These are phyloP conservation scores for Obelidium mucronatum DNA, from an alignment of 192 early-diverging fungal species.

Conservation along the genomic window DNA sequence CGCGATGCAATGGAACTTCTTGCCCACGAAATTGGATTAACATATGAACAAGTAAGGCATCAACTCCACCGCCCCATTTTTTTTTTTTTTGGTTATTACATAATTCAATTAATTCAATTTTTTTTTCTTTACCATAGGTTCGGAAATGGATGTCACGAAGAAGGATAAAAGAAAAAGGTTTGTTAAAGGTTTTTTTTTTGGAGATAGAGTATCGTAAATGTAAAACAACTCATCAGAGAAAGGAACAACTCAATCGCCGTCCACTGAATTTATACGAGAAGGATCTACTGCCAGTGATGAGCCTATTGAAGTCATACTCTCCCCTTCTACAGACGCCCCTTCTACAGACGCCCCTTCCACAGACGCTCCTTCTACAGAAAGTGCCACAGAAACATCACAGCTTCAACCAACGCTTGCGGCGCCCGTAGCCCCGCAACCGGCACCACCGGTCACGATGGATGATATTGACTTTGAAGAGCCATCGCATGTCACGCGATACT, in stretches of 20 bases:
- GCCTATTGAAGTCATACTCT: too few relatives aligned
- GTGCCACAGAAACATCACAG: neutral
- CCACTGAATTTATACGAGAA: neutral
- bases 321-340: neutral
- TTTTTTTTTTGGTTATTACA: neutral
- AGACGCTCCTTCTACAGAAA: neutral
- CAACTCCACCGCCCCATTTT: neutral
- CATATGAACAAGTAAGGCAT: slow-evolving; percentile 9
- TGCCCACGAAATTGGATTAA: slow-evolving; percentile 12
- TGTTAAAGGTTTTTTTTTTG: slow-evolving; percentile 16
- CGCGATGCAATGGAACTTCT: slow-evolving; percentile 20
- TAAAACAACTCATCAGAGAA: too few relatives aligned
- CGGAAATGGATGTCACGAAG: neutral
- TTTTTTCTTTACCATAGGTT: neutral
- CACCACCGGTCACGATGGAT: neutral
- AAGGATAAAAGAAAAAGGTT: neutral
- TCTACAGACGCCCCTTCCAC: neutral
- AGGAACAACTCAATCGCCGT: too few relatives aligned
- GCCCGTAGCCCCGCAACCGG: neutral
- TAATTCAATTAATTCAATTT: neutral
- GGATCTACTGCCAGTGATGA: neutral
- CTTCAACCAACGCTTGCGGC: neutral
- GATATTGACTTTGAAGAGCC: slow-evolving; percentile 27
- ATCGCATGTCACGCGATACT: neutral
- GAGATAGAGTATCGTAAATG: too few relatives aligned